Evolutionary conservation across 2,329 filamentous ascomycete species (phyloP).

Genomic region (Epichloe bromicola): DNA sequence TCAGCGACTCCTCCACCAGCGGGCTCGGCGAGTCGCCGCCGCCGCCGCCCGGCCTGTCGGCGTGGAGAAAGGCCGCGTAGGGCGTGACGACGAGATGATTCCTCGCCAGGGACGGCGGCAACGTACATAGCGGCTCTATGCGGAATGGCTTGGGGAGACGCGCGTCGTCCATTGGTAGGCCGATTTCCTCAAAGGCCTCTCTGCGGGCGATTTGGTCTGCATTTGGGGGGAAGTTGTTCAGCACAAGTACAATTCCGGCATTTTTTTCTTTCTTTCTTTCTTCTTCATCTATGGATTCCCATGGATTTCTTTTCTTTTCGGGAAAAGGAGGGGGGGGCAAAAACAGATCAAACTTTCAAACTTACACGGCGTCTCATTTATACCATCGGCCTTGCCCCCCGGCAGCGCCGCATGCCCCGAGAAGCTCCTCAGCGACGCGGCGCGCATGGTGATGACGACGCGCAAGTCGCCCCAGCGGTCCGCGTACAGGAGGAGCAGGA

Average conservation of each 20-base stretch:
- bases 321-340: too few relatives aligned
- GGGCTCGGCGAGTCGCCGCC: slow-evolving; percentile 25
- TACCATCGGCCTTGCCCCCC: slow-evolving; percentile 55
- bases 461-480: slow-evolving; percentile 68
- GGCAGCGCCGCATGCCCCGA: slow-evolving; percentile 84
- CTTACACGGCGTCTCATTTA: slow-evolving; percentile 48
- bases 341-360: neutral
- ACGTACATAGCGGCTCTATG: slow-evolving; percentile 76
- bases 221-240: too few relatives aligned
- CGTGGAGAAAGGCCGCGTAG: slow-evolving; percentile 66
- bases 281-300: too few relatives aligned
- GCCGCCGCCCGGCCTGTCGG: slow-evolving; percentile 27
- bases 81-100: slow-evolving; percentile 64
- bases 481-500: slow-evolving; percentile 77
- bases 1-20: slow-evolving; percentile 55
- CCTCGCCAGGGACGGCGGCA: slow-evolving; percentile 63
- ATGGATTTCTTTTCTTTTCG: too few relatives aligned
- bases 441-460: slow-evolving; percentile 56
- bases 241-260: too few relatives aligned
- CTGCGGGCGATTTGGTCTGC: slow-evolving; percentile 71
- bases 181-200: slow-evolving; percentile 89
- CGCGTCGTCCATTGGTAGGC: slow-evolving; percentile 58
- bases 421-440: slow-evolving; percentile 49
- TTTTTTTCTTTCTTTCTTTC: too few relatives aligned
- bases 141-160: slow-evolving; percentile 60